phyloP scores from a whole-genome alignment of 2,329 filamentous ascomycete genomes.

The Penicillium sp. region DNA sequence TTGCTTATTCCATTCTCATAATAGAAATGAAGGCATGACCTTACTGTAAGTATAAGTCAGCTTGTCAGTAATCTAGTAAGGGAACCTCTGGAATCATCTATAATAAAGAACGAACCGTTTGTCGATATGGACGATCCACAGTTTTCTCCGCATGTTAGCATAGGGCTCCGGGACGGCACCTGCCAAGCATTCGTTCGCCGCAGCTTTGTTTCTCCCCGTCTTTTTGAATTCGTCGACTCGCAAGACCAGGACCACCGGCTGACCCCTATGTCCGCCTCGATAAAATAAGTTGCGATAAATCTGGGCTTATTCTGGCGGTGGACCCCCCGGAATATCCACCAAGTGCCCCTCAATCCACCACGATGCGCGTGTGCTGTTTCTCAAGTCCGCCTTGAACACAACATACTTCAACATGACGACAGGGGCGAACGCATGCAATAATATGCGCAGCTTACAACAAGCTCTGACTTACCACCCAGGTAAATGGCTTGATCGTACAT shows the following conservation, averaged over 20 bases:
- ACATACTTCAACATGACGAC: conserved; percentile 6
- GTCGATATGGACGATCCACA: not conserved
- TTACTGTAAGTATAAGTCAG: no score
- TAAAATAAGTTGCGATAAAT: not conserved
- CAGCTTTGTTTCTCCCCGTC: not conserved
- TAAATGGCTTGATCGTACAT: not conserved
- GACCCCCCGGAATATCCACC: not conserved
- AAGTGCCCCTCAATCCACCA: not conserved
- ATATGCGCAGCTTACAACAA: conserved; percentile 5
- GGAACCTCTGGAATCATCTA: no score
- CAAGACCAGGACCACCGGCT: not conserved
- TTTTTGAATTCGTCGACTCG: not conserved
- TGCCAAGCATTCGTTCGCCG: conserved; percentile 1
- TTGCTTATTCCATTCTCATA: not conserved
- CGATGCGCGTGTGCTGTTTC: not conserved
- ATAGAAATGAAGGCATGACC: not conserved
- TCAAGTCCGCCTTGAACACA: not conserved
- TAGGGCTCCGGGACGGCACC: not conserved
- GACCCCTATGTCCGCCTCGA: not conserved
- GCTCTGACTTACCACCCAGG: not conserved
- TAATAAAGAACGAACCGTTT: no score
- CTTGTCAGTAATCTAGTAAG: no score
- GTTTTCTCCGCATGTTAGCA: not conserved
- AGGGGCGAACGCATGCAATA: conserved; percentile 5
- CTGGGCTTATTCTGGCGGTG: not conserved